Evolutionary conservation across 352 stramenopile genomes (phyloP).

Genomic region (Pythium sp.): DNA sequence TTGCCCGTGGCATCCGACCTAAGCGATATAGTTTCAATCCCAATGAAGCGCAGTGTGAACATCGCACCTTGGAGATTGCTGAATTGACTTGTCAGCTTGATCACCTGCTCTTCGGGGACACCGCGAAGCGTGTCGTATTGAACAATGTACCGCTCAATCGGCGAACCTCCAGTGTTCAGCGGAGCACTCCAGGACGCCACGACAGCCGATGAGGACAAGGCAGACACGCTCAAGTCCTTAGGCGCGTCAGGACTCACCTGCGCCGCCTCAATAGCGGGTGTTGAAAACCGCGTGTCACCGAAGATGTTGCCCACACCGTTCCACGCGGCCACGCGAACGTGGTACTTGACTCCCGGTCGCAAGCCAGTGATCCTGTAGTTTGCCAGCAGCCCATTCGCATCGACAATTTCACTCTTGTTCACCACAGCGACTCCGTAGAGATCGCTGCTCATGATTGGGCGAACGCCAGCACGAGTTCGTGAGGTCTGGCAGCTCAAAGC

Average conservation of each 20-base stretch:
- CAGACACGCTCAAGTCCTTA: slow-evolving; percentile 42
- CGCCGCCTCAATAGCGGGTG: slow-evolving; percentile 54
- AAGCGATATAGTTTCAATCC: slow-evolving; percentile 21
- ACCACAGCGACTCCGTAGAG: slow-evolving; percentile 65
- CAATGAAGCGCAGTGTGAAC: slow-evolving; percentile 33
- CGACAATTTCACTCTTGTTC: slow-evolving; percentile 27
- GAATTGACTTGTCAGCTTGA: slow-evolving; percentile 39
- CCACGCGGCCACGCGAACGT: slow-evolving; percentile 91
- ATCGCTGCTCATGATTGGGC: slow-evolving; percentile 79
- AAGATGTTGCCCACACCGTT: slow-evolving; percentile 90
- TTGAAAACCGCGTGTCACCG: slow-evolving; percentile 74
- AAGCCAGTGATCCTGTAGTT: slow-evolving; percentile 34
- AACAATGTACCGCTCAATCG: slow-evolving; percentile 45
- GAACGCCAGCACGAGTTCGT: slow-evolving; percentile 31
- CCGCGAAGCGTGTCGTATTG: slow-evolving; percentile 63
- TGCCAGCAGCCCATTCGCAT: slow-evolving; percentile 17
- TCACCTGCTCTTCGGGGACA: slow-evolving; percentile 54
- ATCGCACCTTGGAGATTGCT: slow-evolving; percentile 28
- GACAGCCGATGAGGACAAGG: slow-evolving; percentile 32
- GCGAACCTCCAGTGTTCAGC: slow-evolving; percentile 46
- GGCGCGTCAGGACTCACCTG: slow-evolving; percentile 39
- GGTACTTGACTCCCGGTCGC: slow-evolving; percentile 53
- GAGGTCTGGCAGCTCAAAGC: slow-evolving; percentile 32
- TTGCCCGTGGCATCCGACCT: slow-evolving; percentile 40
- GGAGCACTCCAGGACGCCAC: slow-evolving; percentile 54